These are phyloP conservation scores for Leishmania guyanensis DNA, from an alignment of 208 protist species.

Conservation along the genomic window DNA sequence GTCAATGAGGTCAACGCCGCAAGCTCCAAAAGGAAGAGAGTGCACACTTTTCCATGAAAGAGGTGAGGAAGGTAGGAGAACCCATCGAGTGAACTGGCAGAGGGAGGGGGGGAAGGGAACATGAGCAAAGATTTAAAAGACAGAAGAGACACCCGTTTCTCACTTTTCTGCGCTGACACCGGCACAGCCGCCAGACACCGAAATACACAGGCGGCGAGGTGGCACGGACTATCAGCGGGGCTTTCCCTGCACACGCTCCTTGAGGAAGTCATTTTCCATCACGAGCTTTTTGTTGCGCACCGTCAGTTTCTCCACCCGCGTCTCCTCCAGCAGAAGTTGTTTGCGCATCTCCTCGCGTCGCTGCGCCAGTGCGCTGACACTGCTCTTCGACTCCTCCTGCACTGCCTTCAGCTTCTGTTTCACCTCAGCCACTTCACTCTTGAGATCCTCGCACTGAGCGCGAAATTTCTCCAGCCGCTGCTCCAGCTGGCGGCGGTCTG, in stretches of 20 bases:
- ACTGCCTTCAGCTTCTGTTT: conserved; percentile 49
- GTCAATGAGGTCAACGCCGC: background rate
- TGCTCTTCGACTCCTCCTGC: conserved; percentile 48
- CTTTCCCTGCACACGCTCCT: conserved; percentile 28
- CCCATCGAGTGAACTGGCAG: background rate
- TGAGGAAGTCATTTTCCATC: conserved; percentile 60
- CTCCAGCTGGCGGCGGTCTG: conserved; percentile 56
- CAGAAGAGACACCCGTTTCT: background rate
- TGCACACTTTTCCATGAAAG: background rate
- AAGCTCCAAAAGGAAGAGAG: background rate
- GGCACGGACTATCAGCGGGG: conserved; percentile 9
- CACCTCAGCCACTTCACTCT: conserved; percentile 50
- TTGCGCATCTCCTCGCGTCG: conserved; percentile 71
- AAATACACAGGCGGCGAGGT: background rate
- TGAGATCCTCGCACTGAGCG: conserved; percentile 53
- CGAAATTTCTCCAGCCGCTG: conserved; percentile 37
- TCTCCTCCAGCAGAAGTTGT: conserved; percentile 83
- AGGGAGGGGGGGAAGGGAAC: background rate
- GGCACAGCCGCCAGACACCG: background rate
- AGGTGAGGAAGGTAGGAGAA: background rate
- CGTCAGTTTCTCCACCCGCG: conserved; percentile 66
- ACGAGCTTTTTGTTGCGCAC: conserved; percentile 68
- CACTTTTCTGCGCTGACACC: background rate
- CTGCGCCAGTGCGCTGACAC: conserved; percentile 56
- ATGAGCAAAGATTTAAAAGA: too few species aligned